Base-by-base conservation (phyloP, 2,329 filamentous ascomycete species). In the Stachybotrys chartarum region DNA sequence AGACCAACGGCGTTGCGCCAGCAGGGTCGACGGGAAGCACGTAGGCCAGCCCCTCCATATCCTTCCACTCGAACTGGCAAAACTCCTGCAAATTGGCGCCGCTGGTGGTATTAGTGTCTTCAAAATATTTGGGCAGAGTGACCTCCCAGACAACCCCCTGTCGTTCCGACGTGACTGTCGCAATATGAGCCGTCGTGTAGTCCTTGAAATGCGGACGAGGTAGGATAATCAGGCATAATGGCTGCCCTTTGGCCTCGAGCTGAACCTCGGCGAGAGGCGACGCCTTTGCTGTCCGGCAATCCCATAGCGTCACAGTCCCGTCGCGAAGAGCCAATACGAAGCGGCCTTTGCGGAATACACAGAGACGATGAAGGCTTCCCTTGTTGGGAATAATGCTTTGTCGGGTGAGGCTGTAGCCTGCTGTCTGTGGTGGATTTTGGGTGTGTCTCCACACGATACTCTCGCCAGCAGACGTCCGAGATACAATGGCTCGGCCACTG, bases 1-100 rank as follows among this genome's bases (percentile, higher is more conserved):
- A 89, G 11, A 85, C 82, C 3, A 86, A 78, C 1, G 86, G 82
- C 45, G 81, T 77, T 11, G 87, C 85, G 1, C 91, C 92, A 1
- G 91, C 91, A 52, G 91, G 91, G 64, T 96, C 92, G 50, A 96
- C 90, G 0, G 91, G 90, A 10, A 96, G 75, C 17, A 96, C 78
- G 59, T 85, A 85, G 14, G 82, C 78, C 49, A 87, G 68, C 52
- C 81, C 78, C n/a, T 83, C 78, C 0, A 75, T 72, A 17, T 76
- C 76, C 0, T 84, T 80, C 3, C 95, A 75, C 54, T 85, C 76
- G 65, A 96, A 94, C 1, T 72, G 80, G 65, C 84, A 90, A 59
- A 91, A 90, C 60, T 91, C 81, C 14, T 72, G 69, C 39, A 94
- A 75, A 7, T 53, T 60, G 17, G 64, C 64, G 8, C 64, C 64